Base-by-base conservation (phyloP, 306 rosid species). In the Trichosanthes cucumerina region DNA sequence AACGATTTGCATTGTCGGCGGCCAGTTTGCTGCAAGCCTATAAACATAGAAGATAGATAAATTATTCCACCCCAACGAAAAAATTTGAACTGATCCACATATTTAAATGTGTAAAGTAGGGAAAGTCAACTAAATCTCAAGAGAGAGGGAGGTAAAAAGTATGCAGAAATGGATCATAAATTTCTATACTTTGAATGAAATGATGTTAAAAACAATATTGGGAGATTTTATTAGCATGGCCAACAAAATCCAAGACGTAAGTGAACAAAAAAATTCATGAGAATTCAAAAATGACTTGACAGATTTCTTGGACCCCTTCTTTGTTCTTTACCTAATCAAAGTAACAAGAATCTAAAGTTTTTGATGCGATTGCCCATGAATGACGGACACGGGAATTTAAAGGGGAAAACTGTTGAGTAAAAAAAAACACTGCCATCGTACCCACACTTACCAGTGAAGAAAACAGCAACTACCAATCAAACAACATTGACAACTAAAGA, bases 11-110 rank as follows among this genome's bases (percentile, higher is more conserved):
- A 95, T 95, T 16, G 88, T 91, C 2, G 80, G 74, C 14, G 97
- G 99, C 99, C 97, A 95, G 86, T 95, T 92, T 78, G 97, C 96
- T n/a, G 99, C 99, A 84, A 92, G 97, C 83, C 99, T 92, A 81
- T 83, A 79, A 76, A 72, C 82, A 71, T 8, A 76, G 53, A 83
- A 87, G 47, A 71, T 69, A 77, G 4, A 69, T 24, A 76, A 33
- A 69, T 75, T 13, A 13, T 18, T 49, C 26, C 77, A 73, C 59
- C 33, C 14, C 6, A 26, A 49, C n/a, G 26, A 49, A 46, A 28
- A 49, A 73, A 49, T 1, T 44, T 24, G 39, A 73, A 73, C 24
- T 3, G 38, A 73, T 49, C 10, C 44, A 24, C 59, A 49, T 9
- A 49, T 46, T n/a, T 73, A 73, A 49, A 26, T 49, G 77, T 49